Evolutionary conservation across 2,329 filamentous ascomycete species (phyloP), one percentile per base, ranked within the genome.

Genomic region (Colletotrichum falcatum): DNA sequence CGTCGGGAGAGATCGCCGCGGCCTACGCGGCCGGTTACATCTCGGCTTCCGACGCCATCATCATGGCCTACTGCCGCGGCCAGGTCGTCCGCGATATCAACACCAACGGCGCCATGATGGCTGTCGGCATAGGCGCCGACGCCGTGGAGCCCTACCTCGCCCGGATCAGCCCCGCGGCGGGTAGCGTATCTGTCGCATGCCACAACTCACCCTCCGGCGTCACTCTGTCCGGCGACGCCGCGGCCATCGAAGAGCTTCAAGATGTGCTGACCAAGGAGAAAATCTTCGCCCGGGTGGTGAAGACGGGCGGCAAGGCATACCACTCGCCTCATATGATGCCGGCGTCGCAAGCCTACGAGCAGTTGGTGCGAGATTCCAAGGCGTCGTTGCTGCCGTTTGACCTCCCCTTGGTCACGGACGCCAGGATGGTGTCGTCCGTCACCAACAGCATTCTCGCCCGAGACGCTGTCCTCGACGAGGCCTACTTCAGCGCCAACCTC

Each of bases 401-500:
- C 30, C 30, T 33, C 30, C 30, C 7, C 30, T 33, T 33, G n/a
- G n/a, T 7, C 30, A 4, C 30, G 4, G 30, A 3, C 30, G 30
- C 7, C 30, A 33, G 7, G 30, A 33, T 33, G 30, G 30, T 33
- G 30, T 53, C 60, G 6, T n/a, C 28, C 20, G 48, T 53, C 11
- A 62, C 48, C 65, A 8, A 65, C 33, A 8, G 61, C 39, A 1
- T 75, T 70, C 49, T 73, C 28, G 28, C 70, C 67, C 14, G 23
- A 23, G 33, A 39, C 26, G 42, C 53, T 12, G 53, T 42, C 2
- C 28, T 48, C 5, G 42, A 28, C 68, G 66, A 6, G 70, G 69
- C 1, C 64, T 79, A 79, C 64, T 79, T 76, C 76, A 68, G 65
- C 7, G 42, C 68, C 16, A 78, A 78, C 51, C 65, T 78, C n/a